Evolutionary conservation across 1,284 basidiomycete genomes (phyloP), one percentile per base, ranked within the genome.

Genomic region (Apiotrichum montevideense): DNA sequence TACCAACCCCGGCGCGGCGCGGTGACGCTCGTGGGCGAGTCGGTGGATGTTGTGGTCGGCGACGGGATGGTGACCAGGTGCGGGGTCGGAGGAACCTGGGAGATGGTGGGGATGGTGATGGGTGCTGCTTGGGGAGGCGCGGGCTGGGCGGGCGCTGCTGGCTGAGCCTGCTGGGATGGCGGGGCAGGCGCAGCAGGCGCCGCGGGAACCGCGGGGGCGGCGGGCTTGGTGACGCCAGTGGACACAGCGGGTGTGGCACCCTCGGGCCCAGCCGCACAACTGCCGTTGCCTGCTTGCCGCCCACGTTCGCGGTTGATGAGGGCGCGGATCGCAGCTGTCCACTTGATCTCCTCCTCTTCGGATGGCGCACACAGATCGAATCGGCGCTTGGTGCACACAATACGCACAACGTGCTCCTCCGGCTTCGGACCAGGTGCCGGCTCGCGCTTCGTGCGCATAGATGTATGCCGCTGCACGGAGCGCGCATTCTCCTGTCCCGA

Each of bases 271-370:
- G 41, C n/a, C 9, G 11, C 41, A 42, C 41, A 42, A 6, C 6
- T 15, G 10, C 11, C 41, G 9, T 42, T 11, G n/a, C 11, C 34
- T 9, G 46, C 35, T 39, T 52, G 58, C 35, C 35, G 49, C 54
- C 62, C 65, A 13, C 75, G 60, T 51, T 73, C 68, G 50, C 73
- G 66, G 57, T 72, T 74, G 48, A 98, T 86, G 66, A 98, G 80
- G 63, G 92, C 92, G 54, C 91, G 86, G 47, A 98, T 84, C 8
- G 94, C 92, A 46, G 91, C 91, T 44, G 98, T 80, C 96, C 96
- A 99, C 73, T 89, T 90, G 76, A 98, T 96, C 78, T 98, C 96
- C 67, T 98, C 95, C 67, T 98, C 96, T 75, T 98, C 96, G 56
- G 84, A 87, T 3, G 96, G 95, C 9, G 95, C 96, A 68, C 93